Evolutionary conservation across 2,329 filamentous ascomycete species (phyloP).

Genomic region (Paracoccidioides lutzii): DNA sequence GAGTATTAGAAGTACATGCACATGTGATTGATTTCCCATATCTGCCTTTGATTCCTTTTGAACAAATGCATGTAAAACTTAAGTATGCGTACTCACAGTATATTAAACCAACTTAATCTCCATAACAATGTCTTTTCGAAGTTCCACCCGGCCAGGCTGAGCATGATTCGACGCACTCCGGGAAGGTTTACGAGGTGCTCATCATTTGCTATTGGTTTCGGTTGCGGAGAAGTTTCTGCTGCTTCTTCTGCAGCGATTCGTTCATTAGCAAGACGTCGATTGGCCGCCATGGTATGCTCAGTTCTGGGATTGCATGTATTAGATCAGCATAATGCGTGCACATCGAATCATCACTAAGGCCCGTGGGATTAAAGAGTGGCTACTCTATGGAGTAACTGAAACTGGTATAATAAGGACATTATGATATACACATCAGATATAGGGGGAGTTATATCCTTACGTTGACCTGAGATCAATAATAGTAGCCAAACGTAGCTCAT

Average conservation of each 20-base stretch:
- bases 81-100: constrained; percentile 38
- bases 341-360: too few relatives aligned
- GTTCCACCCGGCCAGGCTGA: constrained; percentile 60
- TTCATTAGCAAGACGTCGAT: constrained; percentile 42
- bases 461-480: constrained; percentile 70
- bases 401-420: too few relatives aligned
- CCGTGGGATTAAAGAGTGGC: too few relatives aligned
- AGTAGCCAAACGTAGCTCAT: constrained; percentile 52
- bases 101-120: constrained; percentile 54
- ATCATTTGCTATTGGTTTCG: constrained; percentile 37
- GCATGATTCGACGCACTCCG: constrained; percentile 49
- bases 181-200: constrained; percentile 49
- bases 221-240: constrained; percentile 12
- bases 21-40: too few relatives aligned
- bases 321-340: background rate
- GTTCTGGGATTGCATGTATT: constrained; percentile 38
- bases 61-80: background rate
- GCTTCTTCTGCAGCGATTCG: constrained; percentile 1
- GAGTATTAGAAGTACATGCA: background rate
- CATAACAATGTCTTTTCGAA: constrained; percentile 58
- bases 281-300: constrained; percentile 56
- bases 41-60: background rate
- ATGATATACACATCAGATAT: too few relatives aligned
- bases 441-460: constrained; percentile 31
- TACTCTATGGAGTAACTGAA: too few relatives aligned